Percentiles rank a stretch among this genome's conserved stretches.
phyloP scores from a whole-genome alignment of 805 yeast species.

The Nakazawaea holstii region DNA sequence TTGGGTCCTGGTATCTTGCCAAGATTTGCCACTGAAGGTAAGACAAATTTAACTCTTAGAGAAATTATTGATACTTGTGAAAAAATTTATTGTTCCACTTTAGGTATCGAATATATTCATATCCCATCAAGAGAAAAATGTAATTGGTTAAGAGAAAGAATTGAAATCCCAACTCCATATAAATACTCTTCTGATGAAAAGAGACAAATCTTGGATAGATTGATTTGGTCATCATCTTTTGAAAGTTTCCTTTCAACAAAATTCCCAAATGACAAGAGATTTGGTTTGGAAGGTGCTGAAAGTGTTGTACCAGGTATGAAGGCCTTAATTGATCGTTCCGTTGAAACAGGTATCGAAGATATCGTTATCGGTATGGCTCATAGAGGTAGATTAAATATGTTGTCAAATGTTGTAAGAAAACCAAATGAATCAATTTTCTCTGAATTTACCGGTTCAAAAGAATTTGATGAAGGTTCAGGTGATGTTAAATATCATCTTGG shows the following conservation, averaged over 20 bases:
- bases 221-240: conserved; percentile 94
- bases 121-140: conserved; percentile 93
- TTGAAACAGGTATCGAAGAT: conserved; percentile 89
- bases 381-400: conserved; percentile 97
- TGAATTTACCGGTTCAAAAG: conserved; percentile 89
- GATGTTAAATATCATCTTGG: conserved; percentile 99
- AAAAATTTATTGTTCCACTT: conserved; percentile 76
- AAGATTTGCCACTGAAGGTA: conserved; percentile 67
- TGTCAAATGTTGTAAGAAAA: conserved; percentile 96
- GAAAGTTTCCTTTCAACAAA: conserved; percentile 90
- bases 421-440: conserved; percentile 97
- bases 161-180: conserved; percentile 88
- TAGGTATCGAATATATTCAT: conserved; percentile 95
- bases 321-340: conserved; percentile 89
- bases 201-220: conserved; percentile 92
- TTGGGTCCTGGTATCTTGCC: conserved; percentile 98
- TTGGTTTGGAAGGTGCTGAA: conserved; percentile 98
- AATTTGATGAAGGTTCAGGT: conserved; percentile 95
- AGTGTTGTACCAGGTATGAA: conserved; percentile 95
- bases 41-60: conserved; percentile 59
- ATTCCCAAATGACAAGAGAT: conserved; percentile 97
- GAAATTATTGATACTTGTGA: conserved; percentile 80
- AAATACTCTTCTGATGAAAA: conserved; percentile 83
- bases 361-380: conserved; percentile 99
- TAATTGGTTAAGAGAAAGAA: conserved; percentile 97